Evolutionary conservation across 306 rosid genomes (phyloP).

Genomic region (Luffa aegyptiaca): DNA sequence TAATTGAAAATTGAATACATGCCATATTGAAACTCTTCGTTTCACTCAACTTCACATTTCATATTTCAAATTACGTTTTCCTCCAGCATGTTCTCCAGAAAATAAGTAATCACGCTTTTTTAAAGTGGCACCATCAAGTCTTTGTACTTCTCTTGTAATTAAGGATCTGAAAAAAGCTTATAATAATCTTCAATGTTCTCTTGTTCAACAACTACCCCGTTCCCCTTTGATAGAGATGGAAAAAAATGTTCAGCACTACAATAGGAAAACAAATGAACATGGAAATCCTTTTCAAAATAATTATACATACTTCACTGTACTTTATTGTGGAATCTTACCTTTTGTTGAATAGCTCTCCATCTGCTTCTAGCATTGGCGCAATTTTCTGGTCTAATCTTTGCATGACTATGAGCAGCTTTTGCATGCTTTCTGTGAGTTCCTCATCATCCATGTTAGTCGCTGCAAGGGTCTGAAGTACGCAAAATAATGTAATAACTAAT

Average conservation of each 20-base stretch:
- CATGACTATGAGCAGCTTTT: slow-evolving; percentile 90
- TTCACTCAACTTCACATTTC: not conserved
- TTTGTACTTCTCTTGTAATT: not conserved
- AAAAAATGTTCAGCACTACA: not conserved
- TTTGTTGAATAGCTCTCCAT: slow-evolving; percentile 80
- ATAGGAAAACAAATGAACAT: not conserved
- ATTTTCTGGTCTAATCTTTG: slow-evolving; percentile 87
- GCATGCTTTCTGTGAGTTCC: slow-evolving; percentile 86
- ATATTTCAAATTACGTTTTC: not conserved
- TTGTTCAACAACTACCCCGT: not conserved
- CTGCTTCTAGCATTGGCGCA: slow-evolving; percentile 82
- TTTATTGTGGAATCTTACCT: slow-evolving; percentile 32
- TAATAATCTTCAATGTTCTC: not conserved
- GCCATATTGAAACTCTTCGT: not conserved
- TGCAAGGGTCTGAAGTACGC: slow-evolving; percentile 68
- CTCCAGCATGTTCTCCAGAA: not conserved
- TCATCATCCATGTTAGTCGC: slow-evolving; percentile 86
- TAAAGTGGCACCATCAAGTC: not conserved
- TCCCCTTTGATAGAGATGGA: not conserved
- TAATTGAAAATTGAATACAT: not conserved
- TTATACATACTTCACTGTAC: not conserved
- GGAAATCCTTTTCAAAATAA: not conserved
- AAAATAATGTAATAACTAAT: slow-evolving; percentile 2
- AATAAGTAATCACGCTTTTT: not conserved
- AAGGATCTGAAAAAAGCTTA: not conserved